phyloP scores from a whole-genome alignment of 2,329 filamentous ascomycete species.

The Verticillium nubilum region DNA sequence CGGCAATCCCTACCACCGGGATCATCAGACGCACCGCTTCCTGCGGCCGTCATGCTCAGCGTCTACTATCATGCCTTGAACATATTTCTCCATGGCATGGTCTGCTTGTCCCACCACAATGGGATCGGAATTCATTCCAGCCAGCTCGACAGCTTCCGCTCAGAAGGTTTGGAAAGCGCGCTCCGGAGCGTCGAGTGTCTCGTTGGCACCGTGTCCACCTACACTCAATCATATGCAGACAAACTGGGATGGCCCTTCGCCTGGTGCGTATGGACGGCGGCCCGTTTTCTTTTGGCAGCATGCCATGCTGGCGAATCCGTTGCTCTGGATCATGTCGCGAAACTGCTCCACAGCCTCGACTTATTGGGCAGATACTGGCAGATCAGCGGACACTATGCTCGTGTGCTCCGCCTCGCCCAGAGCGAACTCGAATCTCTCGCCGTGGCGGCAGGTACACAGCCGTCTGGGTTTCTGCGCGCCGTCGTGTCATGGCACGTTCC shows the following conservation, averaged over 20 bases:
- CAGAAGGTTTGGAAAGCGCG: too few relatives aligned
- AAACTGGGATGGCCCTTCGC: slow-evolving; percentile 7
- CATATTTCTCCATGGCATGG: slow-evolving; percentile 4
- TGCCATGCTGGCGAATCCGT: not conserved
- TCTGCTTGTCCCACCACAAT: not conserved
- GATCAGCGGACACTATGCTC: slow-evolving; percentile 5
- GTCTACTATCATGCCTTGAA: slow-evolving; percentile 4
- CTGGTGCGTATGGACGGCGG: slow-evolving; percentile 5
- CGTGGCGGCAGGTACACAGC: too few relatives aligned
- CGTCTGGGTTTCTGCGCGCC: not conserved
- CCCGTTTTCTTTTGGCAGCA: slow-evolving; percentile 1
- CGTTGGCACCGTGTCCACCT: too few relatives aligned
- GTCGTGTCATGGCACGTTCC: not conserved
- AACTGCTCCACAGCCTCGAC: not conserved
- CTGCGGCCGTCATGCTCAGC: slow-evolving; percentile 3
- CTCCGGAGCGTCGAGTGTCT: too few relatives aligned
- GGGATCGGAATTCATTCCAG: not conserved
- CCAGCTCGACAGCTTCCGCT: too few relatives aligned
- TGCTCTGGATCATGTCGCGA: not conserved
- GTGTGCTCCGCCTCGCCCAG: slow-evolving; percentile 1
- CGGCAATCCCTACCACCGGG: not conserved
- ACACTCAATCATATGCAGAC: not conserved
- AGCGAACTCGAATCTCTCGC: not conserved
- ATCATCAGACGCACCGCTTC: too few relatives aligned
- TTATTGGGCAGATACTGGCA: slow-evolving; percentile 5